phyloP scores from a whole-genome alignment of 352 stramenopile genomes.

The Phytopythium sindhum region DNA sequence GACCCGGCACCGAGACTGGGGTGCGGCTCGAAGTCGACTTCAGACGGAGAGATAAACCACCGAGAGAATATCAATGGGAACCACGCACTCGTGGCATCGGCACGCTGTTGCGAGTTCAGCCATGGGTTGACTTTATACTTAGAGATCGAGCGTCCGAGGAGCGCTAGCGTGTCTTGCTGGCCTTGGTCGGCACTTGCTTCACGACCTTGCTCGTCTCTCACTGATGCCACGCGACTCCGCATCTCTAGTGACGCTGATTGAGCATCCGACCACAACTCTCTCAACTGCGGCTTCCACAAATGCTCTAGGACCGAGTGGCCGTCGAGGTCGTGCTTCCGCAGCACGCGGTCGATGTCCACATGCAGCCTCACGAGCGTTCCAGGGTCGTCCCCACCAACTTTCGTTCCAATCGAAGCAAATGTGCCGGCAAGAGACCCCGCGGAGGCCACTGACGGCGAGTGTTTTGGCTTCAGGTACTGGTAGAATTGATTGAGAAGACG shows the following conservation, averaged over 20 bases:
- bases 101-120: too few relatives aligned
- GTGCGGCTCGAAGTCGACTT: constrained; percentile 20
- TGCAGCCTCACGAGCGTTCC: neutral
- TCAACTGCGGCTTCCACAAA: too few relatives aligned
- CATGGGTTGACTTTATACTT: neutral
- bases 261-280: neutral
- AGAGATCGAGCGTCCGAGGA: neutral
- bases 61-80: neutral
- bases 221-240: neutral
- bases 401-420: neutral
- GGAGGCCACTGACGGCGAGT: neutral
- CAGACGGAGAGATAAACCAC: constrained; percentile 34
- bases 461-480: neutral
- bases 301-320: neutral
- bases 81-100: too few relatives aligned
- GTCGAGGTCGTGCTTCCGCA: neutral
- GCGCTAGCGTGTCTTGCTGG: neutral
- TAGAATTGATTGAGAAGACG: neutral
- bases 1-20: constrained; percentile 15
- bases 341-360: neutral
- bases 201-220: neutral
- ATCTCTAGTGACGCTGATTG: neutral
- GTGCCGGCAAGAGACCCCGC: neutral
- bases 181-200: neutral
- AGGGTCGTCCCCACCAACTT: neutral